Percentiles rank a stretch among this genome's conserved stretches.
Conservation (phyloP, 2,329 filamentous ascomycete species). For the Colletotrichum filicis region DNA sequence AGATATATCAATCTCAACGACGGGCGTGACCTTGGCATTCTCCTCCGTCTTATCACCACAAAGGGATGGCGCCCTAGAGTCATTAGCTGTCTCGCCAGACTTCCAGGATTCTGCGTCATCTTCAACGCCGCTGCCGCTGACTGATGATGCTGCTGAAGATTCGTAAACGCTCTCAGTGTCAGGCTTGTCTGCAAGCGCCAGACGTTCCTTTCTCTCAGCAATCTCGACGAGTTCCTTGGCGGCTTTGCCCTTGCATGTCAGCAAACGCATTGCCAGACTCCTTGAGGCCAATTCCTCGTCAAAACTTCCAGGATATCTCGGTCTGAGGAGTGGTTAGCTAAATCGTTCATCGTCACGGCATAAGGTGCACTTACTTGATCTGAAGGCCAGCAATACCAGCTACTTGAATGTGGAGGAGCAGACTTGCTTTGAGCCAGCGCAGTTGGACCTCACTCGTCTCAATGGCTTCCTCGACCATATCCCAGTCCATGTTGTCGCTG, state of each 20-base stretch:
- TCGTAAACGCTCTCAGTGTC: constrained; percentile 9
- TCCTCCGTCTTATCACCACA: constrained; percentile 2
- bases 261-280: constrained; percentile 18
- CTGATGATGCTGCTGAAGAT: neutral
- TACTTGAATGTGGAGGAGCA: constrained; percentile 23
- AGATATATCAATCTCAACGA: neutral
- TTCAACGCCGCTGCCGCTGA: neutral
- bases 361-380: neutral
- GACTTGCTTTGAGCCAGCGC: neutral
- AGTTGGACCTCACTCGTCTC: neutral
- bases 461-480: neutral
- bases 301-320: constrained; percentile 22
- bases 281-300: constrained; percentile 29
- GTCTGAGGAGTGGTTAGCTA: neutral
- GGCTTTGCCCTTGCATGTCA: neutral
- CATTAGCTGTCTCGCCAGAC: constrained; percentile 21
- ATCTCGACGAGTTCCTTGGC: neutral
- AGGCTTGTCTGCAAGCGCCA: constrained; percentile 3
- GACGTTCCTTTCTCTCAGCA: constrained; percentile 5
- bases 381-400: constrained; percentile 18
- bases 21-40: neutral
- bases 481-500: constrained; percentile 4
- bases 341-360: rapidly evolving
- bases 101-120: constrained; percentile 23
- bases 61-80: neutral